phyloP scores from a whole-genome alignment of 495 filamentous ascomycete genomes.

The Talaromyces stipitatus region DNA sequence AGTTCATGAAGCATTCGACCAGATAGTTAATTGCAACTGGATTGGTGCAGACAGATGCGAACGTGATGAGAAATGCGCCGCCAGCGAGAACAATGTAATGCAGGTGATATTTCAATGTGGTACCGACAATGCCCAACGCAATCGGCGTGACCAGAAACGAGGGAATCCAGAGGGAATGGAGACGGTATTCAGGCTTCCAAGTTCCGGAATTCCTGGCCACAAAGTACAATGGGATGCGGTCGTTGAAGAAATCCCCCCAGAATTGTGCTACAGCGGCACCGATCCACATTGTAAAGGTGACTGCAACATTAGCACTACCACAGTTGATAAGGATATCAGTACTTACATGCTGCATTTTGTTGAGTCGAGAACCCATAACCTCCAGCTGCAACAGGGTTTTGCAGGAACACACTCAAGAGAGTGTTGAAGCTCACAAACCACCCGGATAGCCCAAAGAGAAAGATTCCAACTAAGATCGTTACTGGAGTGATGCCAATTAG shows the following conservation, averaged over 20 bases:
- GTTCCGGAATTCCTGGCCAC: conserved; percentile 25
- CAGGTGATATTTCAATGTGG: conserved; percentile 37
- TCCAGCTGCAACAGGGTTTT: conserved; percentile 20
- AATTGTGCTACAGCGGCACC: conserved; percentile 33
- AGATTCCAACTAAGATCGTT: conserved; percentile 17
- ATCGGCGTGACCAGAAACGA: conserved; percentile 38
- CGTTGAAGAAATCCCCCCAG: conserved; percentile 36
- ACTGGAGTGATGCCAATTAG: conserved; percentile 26
- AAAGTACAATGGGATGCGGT: conserved; percentile 35
- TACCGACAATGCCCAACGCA: conserved; percentile 41
- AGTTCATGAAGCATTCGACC: conserved; percentile 35
- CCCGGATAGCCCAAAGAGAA: conserved; percentile 23
- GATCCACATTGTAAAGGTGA: conserved; percentile 43
- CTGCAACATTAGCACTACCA: conserved; percentile 4
- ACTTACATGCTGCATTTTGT: conserved; percentile 30
- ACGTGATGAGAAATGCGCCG: conserved; percentile 34
- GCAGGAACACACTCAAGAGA: conserved; percentile 27
- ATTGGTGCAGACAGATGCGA: conserved; percentile 29
- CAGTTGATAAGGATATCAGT: not conserved
- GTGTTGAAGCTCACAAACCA: conserved; percentile 26
- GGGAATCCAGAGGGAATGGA: conserved; percentile 39
- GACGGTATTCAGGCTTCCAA: conserved; percentile 47
- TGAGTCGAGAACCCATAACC: conserved; percentile 31
- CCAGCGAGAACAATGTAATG: conserved; percentile 42
- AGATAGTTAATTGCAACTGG: conserved; percentile 43